Conservation (phyloP, 805 yeast species). For the Tetrapisispora pingtungensis region DNA sequence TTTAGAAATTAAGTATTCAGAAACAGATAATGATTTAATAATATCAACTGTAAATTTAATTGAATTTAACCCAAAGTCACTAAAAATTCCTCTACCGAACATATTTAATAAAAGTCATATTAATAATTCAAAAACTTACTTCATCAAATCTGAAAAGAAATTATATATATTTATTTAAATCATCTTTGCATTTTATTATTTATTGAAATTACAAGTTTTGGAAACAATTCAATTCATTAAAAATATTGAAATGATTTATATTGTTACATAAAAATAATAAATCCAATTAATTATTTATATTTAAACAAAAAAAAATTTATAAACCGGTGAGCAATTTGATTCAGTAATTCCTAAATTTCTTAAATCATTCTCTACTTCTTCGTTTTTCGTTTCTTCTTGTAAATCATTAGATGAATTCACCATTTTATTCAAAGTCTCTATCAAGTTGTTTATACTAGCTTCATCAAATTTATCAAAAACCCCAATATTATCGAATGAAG, state of each 20-base stretch:
- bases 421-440: conserved; percentile 13
- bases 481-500: conserved; percentile 5
- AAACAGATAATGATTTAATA: conserved; percentile 22
- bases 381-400: background rate
- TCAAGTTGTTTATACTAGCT: conserved; percentile 8
- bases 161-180: conserved; percentile 28
- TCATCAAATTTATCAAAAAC: conserved; percentile 15
- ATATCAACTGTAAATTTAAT: conserved; percentile 24
- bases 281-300: background rate
- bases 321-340: conserved; percentile 13
- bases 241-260: background rate
- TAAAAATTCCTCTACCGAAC: conserved; percentile 33
- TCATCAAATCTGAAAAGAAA: conserved; percentile 20
- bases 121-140: conserved; percentile 22
- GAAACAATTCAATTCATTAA: background rate
- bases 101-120: conserved; percentile 12
- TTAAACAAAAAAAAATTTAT: conserved; percentile 9
- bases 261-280: background rate
- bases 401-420: background rate
- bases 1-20: conserved; percentile 27
- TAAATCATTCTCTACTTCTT: conserved; percentile 2
- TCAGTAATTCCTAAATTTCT: conserved; percentile 19
- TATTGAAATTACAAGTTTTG: background rate
- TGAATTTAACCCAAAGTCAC: conserved; percentile 15
- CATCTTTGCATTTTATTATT: too few species aligned